Percentiles rank a stretch among this genome's conserved stretches.
Conservation (phyloP, 164 flowering plant species). For the Buxus sempervirens region DNA sequence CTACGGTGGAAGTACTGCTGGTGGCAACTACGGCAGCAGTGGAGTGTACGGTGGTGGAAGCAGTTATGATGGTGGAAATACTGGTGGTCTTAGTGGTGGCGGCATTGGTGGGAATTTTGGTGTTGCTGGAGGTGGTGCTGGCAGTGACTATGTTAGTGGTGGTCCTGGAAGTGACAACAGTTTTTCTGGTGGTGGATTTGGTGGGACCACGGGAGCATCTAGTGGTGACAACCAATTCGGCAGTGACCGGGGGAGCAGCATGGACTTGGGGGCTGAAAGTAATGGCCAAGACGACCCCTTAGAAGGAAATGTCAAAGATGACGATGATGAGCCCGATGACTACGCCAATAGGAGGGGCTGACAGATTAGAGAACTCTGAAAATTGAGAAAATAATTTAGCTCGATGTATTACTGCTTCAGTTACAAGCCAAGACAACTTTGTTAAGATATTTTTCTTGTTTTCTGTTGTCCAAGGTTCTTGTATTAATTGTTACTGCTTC, state of each 20-base stretch:
- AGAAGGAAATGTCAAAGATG: constrained; percentile 12
- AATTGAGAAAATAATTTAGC: background rate
- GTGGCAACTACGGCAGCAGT: background rate
- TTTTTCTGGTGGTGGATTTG: background rate
- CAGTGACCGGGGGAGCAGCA: background rate
- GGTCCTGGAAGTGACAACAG: background rate
- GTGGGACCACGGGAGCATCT: constrained; percentile 1
- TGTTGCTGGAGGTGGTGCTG: background rate
- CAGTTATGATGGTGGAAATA: background rate
- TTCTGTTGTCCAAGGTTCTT: too few relatives aligned
- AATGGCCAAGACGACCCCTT: background rate
- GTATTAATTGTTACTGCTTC: too few relatives aligned
- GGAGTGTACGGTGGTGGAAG: constrained; percentile 8
- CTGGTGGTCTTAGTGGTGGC: background rate
- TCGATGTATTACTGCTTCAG: too few relatives aligned
- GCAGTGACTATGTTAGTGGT: background rate
- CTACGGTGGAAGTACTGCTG: too few relatives aligned
- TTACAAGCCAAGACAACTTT: too few relatives aligned
- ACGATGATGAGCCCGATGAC: constrained; percentile 12
- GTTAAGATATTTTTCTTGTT: too few relatives aligned
- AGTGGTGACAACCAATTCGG: background rate
- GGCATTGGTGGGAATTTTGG: background rate
- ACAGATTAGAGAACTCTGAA: background rate
- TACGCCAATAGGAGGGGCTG: constrained; percentile 14
- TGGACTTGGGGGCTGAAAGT: background rate